Conservation (phyloP, 2,329 filamentous ascomycete genomes). For the Trichoderma oligosporum region DNA sequence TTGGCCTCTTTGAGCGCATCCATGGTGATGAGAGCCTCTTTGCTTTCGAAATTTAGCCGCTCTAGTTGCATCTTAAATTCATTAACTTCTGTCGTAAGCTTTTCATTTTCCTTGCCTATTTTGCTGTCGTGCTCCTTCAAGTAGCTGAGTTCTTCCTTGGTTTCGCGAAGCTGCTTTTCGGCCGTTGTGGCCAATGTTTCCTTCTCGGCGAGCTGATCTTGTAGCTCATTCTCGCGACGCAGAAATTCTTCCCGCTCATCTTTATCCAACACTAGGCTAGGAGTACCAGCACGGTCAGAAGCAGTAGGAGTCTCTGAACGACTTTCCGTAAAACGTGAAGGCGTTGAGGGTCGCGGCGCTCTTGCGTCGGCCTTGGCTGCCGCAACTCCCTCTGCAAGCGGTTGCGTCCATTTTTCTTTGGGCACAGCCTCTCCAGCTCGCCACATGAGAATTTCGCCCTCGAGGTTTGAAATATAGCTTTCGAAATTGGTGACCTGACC, state of each 20-base stretch:
- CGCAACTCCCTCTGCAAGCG: constrained; percentile 48
- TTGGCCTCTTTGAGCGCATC: constrained; percentile 96
- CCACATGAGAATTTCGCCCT: constrained; percentile 84
- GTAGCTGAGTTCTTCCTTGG: constrained; percentile 78
- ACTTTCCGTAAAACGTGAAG: constrained; percentile 52
- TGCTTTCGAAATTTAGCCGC: constrained; percentile 90
- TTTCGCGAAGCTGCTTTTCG: constrained; percentile 76
- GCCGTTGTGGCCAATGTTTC: constrained; percentile 75
- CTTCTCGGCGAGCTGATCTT: constrained; percentile 92
- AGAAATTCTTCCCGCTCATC: constrained; percentile 97
- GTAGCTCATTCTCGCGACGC: constrained; percentile 90
- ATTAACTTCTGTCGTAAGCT: constrained; percentile 78
- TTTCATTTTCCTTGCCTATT: constrained; percentile 86
- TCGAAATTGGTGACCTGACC: constrained; percentile 85
- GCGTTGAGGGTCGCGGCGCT: constrained; percentile 51
- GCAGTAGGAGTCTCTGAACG: constrained; percentile 60
- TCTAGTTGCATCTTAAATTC: constrained; percentile 96
- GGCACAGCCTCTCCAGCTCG: constrained; percentile 83
- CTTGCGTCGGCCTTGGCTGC: constrained; percentile 42
- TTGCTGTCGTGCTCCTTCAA: constrained; percentile 83
- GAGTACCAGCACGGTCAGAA: constrained; percentile 81
- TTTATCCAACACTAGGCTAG: constrained; percentile 84
- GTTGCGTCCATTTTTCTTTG: constrained; percentile 79
- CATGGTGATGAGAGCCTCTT: constrained; percentile 96
- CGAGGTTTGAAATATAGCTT: constrained; percentile 75